These are phyloP conservation scores for Endothia cerciana DNA, from an alignment of 2,329 filamentous ascomycete genomes.

Conservation along the genomic window DNA sequence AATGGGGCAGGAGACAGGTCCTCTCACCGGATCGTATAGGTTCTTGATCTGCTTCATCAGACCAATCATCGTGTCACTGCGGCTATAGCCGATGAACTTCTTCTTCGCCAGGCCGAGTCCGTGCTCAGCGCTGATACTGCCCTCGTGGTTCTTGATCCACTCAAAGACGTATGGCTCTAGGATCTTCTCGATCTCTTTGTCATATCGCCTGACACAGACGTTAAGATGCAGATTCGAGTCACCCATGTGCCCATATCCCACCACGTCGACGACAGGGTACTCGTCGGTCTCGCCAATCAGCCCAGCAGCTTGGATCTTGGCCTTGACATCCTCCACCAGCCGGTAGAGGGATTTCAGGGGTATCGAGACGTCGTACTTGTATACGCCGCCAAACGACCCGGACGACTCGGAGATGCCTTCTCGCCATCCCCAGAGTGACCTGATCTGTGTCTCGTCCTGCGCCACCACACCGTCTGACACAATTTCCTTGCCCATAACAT, in stretches of 20 bases:
- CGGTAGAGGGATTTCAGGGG: conserved; percentile 85
- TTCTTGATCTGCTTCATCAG: conserved; percentile 96
- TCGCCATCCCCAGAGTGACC: conserved; percentile 85
- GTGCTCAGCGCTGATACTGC: conserved; percentile 96
- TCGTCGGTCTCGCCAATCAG: conserved; percentile 77
- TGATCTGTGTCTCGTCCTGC: conserved; percentile 88
- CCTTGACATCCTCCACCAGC: conserved; percentile 83
- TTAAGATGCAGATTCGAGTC: conserved; percentile 96
- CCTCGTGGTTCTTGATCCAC: conserved; percentile 86
- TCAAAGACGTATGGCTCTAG: conserved; percentile 97
- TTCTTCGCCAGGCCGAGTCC: conserved; percentile 95
- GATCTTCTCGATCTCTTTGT: conserved; percentile 81
- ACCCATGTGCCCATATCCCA: conserved; percentile 98
- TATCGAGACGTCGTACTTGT: conserved; percentile 98
- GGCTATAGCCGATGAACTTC: conserved; percentile 90
- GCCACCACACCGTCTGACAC: conserved; percentile 89
- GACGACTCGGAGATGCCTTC: conserved; percentile 91
- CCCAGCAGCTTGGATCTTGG: conserved; percentile 72
- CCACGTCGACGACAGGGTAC: conserved; percentile 82
- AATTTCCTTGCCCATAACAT: conserved; percentile 86
- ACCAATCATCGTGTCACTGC: conserved; percentile 81
- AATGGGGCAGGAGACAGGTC: conserved; percentile 23
- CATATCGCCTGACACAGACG: conserved; percentile 79
- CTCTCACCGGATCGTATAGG: conserved; percentile 87
- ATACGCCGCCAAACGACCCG: conserved; percentile 90